Base-by-base conservation (phyloP, 75 land plant genomes). In the Azolla pinnata region DNA sequence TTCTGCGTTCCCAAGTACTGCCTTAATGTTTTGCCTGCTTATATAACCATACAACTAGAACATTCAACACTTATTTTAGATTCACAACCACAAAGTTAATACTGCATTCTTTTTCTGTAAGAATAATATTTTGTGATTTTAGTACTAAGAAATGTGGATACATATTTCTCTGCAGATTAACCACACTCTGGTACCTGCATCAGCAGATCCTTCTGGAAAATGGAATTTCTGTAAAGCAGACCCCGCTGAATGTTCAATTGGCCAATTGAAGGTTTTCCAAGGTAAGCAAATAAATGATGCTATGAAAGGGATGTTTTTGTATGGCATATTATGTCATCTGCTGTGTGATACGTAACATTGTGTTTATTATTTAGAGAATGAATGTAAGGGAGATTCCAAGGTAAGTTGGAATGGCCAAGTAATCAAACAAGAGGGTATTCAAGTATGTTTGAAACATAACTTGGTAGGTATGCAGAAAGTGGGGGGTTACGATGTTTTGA, bases 191-290 rank as follows among this genome's bases (percentile, higher is more conserved):
- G 81, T 76, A 14, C 91, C 91, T 23, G 67, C 82, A 46, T 61
- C 81, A 35, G 72, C 83, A 51, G 97, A 91, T 76, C 62, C 61
- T 12, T 55, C 34, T 29, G 81, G 83, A 54, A 56, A 54, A 12
- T 91, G 97, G 97, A 62, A 54, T 31, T 58, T 9, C 5, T 91
- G 97, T 74, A 80, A 63, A 64, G 26, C 33, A n/a, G 53, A 91
- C 57, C 75, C 83, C 32, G 62, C 74, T 51, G 53, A 30, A 30
- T 90, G 97, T 56, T 71, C 68, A 46, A 45, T 65, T 31, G 44
- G 35, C 31, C 88, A 90, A 66, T 56, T 81, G 18, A n/a, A 24
- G 0, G 60, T 65, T 8, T 61, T 90, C 60, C 88, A 90, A 87
- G 88, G 97, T 90, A n/a, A n/a, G n/a, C n/a, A n/a, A n/a, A n/a